A percentile compares a stretch with the other conserved stretches of the same genome.
phyloP scores from a whole-genome alignment of 148 eudicot species.

The Vaccinium corymbosum region DNA sequence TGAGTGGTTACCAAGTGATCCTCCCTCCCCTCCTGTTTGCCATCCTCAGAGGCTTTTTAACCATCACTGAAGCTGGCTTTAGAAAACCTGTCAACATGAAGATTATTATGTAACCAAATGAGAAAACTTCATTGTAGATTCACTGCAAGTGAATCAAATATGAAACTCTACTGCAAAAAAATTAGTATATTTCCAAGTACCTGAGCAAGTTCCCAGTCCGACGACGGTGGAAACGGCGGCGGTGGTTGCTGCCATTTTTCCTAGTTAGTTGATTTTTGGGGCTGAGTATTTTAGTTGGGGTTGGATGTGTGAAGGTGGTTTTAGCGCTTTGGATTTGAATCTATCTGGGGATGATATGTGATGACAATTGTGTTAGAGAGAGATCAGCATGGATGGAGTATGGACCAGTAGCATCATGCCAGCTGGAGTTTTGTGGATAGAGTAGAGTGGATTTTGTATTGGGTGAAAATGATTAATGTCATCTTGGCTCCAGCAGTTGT shows the following conservation, averaged over 20 bases:
- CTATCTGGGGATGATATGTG: not conserved
- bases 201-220: conserved; percentile 9
- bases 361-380: conserved; percentile 14
- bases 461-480: not conserved
- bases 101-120: not conserved
- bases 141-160: not conserved
- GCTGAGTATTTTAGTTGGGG: not conserved
- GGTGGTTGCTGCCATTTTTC: conserved; percentile 55
- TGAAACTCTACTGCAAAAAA: not conserved
- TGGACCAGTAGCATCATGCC: conserved; percentile 33
- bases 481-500: not conserved
- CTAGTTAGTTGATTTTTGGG: not conserved
- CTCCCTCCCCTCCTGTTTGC: conserved; percentile 56
- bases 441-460: not conserved
- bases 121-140: not conserved
- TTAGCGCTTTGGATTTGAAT: not conserved
- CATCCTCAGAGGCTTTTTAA: conserved; percentile 63
- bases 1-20: conserved; percentile 55
- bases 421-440: conserved; percentile 52
- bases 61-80: conserved; percentile 43
- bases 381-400: conserved; percentile 33
- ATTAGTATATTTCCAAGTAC: conserved; percentile 15
- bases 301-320: conserved; percentile 5
- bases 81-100: conserved; percentile 47
- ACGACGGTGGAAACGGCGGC: conserved; percentile 53